Evolutionary conservation across 2,329 filamentous ascomycete genomes (phyloP).

Genomic region (Podosphaera xanthii): DNA sequence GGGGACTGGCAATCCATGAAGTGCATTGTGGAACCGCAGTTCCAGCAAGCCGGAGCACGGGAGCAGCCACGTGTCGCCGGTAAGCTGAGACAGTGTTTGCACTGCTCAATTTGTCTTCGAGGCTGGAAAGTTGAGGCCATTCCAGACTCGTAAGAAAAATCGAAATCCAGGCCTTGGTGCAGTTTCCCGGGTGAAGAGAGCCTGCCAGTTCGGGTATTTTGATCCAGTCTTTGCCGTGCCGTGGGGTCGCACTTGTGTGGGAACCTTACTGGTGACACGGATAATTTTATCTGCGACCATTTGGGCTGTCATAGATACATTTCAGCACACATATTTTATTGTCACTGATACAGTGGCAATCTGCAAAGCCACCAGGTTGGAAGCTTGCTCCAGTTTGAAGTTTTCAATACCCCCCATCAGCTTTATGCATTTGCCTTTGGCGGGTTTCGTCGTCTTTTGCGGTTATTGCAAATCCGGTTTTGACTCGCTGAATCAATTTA

Average conservation of each 20-base stretch:
- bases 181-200: neutral
- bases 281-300: neutral
- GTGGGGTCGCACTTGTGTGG: neutral
- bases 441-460: neutral
- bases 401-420: neutral
- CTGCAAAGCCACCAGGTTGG: neutral
- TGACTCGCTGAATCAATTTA: neutral
- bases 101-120: neutral
- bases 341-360: neutral
- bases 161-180: neutral
- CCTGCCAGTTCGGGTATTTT: neutral
- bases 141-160: neutral
- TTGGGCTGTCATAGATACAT: no score
- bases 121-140: neutral
- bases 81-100: neutral
- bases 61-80: neutral
- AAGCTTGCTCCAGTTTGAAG: neutral
- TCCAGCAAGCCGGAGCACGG: neutral
- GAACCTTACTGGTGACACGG: neutral
- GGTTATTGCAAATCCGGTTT: neutral
- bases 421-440: neutral
- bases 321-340: neutral
- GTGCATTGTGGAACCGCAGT: neutral
- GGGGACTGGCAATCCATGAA: neutral
- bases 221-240: neutral